Percentiles rank a stretch among this genome's conserved stretches.
Evolutionary conservation across 805 yeast species (phyloP).

Genomic region (Sugiyamaella lignohabitans): DNA sequence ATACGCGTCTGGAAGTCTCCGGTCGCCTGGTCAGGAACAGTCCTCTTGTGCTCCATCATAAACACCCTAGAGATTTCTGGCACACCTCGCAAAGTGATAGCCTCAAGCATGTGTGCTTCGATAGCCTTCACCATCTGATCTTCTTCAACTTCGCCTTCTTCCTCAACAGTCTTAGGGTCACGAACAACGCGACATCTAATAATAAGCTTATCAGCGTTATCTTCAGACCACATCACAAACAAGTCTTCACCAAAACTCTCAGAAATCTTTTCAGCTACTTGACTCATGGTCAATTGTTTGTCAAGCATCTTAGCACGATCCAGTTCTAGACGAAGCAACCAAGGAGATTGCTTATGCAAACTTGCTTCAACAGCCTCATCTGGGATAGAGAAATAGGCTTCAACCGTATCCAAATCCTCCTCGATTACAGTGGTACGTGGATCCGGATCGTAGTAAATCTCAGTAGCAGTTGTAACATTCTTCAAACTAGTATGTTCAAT

Average conservation of each 20-base stretch:
- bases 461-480: constrained; percentile 96
- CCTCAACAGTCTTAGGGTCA: constrained; percentile 88
- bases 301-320: constrained; percentile 99
- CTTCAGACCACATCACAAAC: constrained; percentile 98
- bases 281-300: constrained; percentile 95
- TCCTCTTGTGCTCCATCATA: constrained; percentile 41
- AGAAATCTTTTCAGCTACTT: constrained; percentile 92
- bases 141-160: constrained; percentile 92
- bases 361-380: constrained; percentile 96
- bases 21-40: constrained; percentile 50
- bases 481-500: constrained; percentile 93
- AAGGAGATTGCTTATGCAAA: constrained; percentile 92
- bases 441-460: constrained; percentile 96
- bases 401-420: constrained; percentile 95
- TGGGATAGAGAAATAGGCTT: constrained; percentile 94
- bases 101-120: constrained; percentile 93
- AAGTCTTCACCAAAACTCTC: constrained; percentile 90
- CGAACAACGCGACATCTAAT: constrained; percentile 98
- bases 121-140: constrained; percentile 93
- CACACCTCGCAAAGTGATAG: constrained; percentile 92
- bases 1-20: constrained; percentile 87
- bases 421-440: constrained; percentile 95
- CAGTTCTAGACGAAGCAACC: constrained; percentile 92
- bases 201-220: constrained; percentile 92
- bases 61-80: constrained; percentile 86